Evolutionary conservation across 2,329 filamentous ascomycete species (phyloP), one percentile per base, ranked within the genome.

Genomic region (Myriosclerotinia curreyana): DNA sequence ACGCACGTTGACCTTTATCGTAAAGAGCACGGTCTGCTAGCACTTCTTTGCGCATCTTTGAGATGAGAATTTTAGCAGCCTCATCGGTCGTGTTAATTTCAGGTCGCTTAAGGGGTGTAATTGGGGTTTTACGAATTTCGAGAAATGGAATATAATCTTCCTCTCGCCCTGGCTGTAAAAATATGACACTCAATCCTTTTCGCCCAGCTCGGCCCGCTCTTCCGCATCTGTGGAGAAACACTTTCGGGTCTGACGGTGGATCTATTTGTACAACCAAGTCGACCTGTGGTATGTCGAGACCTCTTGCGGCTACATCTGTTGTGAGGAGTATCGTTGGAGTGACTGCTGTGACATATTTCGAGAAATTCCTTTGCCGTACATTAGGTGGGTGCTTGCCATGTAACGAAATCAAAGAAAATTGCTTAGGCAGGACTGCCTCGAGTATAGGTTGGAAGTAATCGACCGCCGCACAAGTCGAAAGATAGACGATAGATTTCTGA

Each of bases 321-420:
- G 94, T 98, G 8, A 99, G 81, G 14, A 99, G 85, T 42, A 99
- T 83, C 1, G 89, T 88, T 0, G 93, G 90, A 0, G 85, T 85
- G 1, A 89, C 83, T 1, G 91, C 86, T 64, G 87, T 87, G 28
- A 90, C 80, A 74, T 97, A 98, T 65, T 85, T 86, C 68, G 84
- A 83, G 70, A 96, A 96, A 74, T 96, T 97, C 78, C 90, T 93
- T 67, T 92, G 86, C 64, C 95, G 88, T 9, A 96, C 91, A 70
- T 92, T 92, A 5, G 92, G 86, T 2, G 91, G 89, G 68, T 96
- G 91, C 75, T 98, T 97, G 44, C 95, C 95, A 73, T 99, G 95
- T 0, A 99, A 80, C 0, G 93, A 89, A 9, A 96, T 83, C 3
- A 96, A 78, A 0, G 84, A 79, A 71, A 91, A 91, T 1, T 82